Evolutionary conservation across 2,329 filamentous ascomycete species (phyloP).

Genomic region (Arthrobotrys megalospora): DNA sequence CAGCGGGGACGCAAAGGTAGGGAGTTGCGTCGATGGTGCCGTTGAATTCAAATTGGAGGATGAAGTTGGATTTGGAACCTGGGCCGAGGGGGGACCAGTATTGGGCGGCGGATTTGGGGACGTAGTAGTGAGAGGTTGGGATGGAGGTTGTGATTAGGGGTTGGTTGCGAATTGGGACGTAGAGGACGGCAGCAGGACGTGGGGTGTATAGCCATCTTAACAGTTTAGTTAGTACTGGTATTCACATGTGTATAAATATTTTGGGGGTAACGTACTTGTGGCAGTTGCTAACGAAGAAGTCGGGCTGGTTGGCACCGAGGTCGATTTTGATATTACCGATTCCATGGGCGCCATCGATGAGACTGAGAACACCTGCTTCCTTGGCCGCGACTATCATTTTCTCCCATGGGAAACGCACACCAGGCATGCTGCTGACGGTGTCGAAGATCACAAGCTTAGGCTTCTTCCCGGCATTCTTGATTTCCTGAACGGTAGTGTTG

Average conservation of each 20-base stretch:
- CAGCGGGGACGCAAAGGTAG: constrained; percentile 80
- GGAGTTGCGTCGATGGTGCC: constrained; percentile 82
- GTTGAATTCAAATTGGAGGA: constrained; percentile 78
- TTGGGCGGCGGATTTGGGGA: constrained; percentile 67
- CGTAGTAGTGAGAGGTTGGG: constrained; percentile 85
- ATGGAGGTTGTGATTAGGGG: constrained; percentile 79
- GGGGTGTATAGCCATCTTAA: constrained; percentile 83
- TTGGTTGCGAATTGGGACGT: constrained; percentile 84
- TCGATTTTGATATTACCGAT: constrained; percentile 84
- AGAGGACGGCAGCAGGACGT: constrained; percentile 83
- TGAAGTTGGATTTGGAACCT: constrained; percentile 73
- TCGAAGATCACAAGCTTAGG: constrained; percentile 83
- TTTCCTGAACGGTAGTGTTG: constrained; percentile 72
- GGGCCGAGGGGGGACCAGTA: constrained; percentile 65
- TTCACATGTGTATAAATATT: background rate
- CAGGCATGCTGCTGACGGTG: constrained; percentile 83
- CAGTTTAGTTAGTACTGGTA: constrained; percentile 55
- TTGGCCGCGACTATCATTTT: constrained; percentile 76
- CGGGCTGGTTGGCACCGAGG: constrained; percentile 77
- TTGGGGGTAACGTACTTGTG: constrained; percentile 75
- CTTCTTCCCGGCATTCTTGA: constrained; percentile 73
- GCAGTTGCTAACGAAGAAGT: constrained; percentile 89
- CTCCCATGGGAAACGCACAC: constrained; percentile 84
- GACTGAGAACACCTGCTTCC: constrained; percentile 77
- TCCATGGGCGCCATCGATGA: constrained; percentile 88